Percentiles rank a stretch among this genome's conserved stretches.
Evolutionary conservation across 148 eudicot species (phyloP).

Genomic region (Arbutus unedo): DNA sequence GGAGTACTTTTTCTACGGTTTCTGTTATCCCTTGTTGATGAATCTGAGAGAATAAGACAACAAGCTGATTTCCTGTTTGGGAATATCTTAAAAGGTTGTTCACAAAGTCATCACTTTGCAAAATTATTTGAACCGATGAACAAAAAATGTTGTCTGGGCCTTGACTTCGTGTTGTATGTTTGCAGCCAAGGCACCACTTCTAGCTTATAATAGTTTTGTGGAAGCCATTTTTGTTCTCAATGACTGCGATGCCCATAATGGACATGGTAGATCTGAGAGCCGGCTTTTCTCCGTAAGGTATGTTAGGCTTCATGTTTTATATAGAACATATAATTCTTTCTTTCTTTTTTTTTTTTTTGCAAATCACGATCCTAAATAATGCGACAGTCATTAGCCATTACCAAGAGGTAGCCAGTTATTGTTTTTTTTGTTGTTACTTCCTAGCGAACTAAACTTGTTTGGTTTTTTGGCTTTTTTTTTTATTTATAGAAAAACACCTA

Average conservation of each 20-base stretch:
- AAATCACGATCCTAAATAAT: too few relatives aligned
- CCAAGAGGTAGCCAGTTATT: background rate
- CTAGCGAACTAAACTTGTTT: background rate
- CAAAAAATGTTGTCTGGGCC: background rate
- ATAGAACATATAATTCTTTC: too few relatives aligned
- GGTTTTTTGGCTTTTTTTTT: background rate
- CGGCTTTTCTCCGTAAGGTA: conserved; percentile 65
- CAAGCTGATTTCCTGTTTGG: conserved; percentile 94
- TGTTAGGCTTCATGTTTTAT: background rate
- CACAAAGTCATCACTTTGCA: background rate
- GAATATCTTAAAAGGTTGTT: conserved; percentile 82
- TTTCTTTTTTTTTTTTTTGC: too few relatives aligned
- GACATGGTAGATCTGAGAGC: conserved; percentile 59
- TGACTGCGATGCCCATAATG: conserved; percentile 66
- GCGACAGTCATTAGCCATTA: too few relatives aligned
- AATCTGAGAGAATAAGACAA: conserved; percentile 78
- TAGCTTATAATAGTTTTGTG: conserved; percentile 96
- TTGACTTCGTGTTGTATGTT: conserved; percentile 19
- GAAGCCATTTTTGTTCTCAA: conserved; percentile 93
- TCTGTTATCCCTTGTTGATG: conserved; percentile 83
- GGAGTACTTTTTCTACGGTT: conserved; percentile 90
- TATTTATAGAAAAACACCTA: background rate
- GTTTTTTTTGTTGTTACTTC: background rate
- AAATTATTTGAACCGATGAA: background rate
- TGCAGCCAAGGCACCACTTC: conserved; percentile 94